Evolutionary conservation across 805 yeast species (phyloP).

Genomic region (Ogataea allantospora): DNA sequence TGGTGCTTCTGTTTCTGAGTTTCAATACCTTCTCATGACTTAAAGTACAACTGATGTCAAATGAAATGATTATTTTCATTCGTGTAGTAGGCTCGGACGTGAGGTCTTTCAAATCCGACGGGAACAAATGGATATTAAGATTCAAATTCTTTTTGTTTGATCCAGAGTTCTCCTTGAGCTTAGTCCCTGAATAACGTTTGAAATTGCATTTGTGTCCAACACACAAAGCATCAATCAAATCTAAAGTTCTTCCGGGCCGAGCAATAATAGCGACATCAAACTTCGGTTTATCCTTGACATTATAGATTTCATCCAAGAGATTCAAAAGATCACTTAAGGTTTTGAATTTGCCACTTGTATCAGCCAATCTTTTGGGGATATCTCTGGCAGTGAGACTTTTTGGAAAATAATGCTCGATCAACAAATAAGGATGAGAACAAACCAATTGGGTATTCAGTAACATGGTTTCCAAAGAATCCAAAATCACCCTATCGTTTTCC

Average conservation of each 20-base stretch:
- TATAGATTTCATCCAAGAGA: conserved; percentile 42
- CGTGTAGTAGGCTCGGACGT: conserved; percentile 17
- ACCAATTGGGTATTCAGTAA: conserved; percentile 74
- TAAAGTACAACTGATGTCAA: conserved; percentile 33
- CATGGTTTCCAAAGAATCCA: conserved; percentile 76
- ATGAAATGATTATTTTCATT: conserved; percentile 31
- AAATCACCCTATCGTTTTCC: conserved; percentile 49
- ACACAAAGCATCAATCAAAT: conserved; percentile 68
- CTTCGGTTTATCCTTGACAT: conserved; percentile 22
- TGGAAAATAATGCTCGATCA: conserved; percentile 85
- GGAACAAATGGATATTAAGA: conserved; percentile 42
- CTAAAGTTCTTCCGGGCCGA: conserved; percentile 66
- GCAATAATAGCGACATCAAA: conserved; percentile 69
- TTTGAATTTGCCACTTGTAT: conserved; percentile 81
- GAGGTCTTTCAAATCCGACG: conserved; percentile 32
- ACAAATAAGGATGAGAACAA: conserved; percentile 83
- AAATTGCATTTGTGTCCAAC: conserved; percentile 58
- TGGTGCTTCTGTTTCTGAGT: conserved; percentile 25
- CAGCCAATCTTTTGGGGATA: conserved; percentile 65
- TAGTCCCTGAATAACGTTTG: conserved; percentile 60
- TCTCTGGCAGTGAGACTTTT: conserved; percentile 70
- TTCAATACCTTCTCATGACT: conserved; percentile 19
- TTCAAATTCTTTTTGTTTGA: conserved; percentile 24
- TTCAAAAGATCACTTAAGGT: conserved; percentile 64
- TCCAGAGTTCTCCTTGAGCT: conserved; percentile 47